phyloP scores from a whole-genome alignment of 2,329 filamentous ascomycete genomes.

The Aspergillus viridinutans region DNA sequence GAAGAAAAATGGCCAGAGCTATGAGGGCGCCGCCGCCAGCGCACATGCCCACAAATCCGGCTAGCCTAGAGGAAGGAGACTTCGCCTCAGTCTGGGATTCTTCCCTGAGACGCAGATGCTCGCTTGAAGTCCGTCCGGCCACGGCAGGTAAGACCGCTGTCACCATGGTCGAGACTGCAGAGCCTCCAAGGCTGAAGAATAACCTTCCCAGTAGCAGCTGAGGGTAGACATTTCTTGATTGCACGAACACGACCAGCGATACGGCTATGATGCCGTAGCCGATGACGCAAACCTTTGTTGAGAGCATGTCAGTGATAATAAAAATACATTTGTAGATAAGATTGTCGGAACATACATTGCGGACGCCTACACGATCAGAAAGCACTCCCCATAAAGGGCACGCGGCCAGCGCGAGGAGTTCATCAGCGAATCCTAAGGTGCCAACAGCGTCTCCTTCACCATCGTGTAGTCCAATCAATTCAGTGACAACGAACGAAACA shows the following conservation, averaged over 20 bases:
- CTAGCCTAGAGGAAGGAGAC: constrained; percentile 60
- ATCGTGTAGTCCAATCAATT: constrained; percentile 54
- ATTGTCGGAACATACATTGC: constrained; percentile 35
- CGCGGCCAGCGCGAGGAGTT: constrained; percentile 45
- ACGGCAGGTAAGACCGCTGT: constrained; percentile 83
- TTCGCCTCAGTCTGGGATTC: constrained; percentile 11
- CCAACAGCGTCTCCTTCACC: constrained; percentile 60
- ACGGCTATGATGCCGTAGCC: constrained; percentile 80
- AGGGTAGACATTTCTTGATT: constrained; percentile 82
- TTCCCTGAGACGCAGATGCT: constrained; percentile 2
- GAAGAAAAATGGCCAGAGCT: constrained; percentile 76
- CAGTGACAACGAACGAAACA: constrained; percentile 61
- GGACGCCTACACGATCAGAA: constrained; percentile 47
- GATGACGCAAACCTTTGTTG: constrained; percentile 53
- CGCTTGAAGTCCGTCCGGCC: constrained; percentile 40
- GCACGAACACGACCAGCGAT: constrained; percentile 74
- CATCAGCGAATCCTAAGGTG: constrained; percentile 48
- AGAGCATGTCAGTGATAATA: neutral
- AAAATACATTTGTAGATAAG: neutral
- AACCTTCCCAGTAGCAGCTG: constrained; percentile 79
- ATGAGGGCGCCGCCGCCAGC: constrained; percentile 89
- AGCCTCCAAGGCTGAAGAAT: constrained; percentile 84
- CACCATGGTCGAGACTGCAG: constrained; percentile 96
- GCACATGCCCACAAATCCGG: constrained; percentile 86
- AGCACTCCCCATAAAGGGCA: constrained; percentile 49